Percentiles rank a stretch among this genome's conserved stretches.
Conservation (phyloP, 441 rosid genomes). For the Euphorbia corollata region DNA sequence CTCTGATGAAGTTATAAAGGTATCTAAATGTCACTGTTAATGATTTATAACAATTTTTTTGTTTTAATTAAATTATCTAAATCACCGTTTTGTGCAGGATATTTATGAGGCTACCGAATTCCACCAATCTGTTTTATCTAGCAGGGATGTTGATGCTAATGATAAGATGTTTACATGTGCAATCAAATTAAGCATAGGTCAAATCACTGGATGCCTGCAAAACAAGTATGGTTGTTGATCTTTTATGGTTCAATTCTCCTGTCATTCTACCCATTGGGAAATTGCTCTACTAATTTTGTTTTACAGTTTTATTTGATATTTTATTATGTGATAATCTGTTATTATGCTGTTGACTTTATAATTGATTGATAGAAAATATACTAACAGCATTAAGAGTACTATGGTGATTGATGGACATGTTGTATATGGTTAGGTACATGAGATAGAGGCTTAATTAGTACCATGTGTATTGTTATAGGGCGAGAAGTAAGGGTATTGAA, state of each 20-base stretch:
- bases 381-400: too few species aligned
- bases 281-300: background rate
- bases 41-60: constrained; percentile 12
- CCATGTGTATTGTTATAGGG: too few species aligned
- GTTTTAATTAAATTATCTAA: background rate
- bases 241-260: background rate
- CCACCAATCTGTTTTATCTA: constrained; percentile 44
- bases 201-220: constrained; percentile 44
- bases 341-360: background rate
- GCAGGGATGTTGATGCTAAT: constrained; percentile 35
- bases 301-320: too few species aligned
- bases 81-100: constrained; percentile 45
- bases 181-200: constrained; percentile 45
- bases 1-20: constrained; percentile 95
- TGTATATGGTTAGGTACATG: background rate
- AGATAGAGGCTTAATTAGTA: background rate
- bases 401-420: background rate
- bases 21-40: constrained; percentile 26
- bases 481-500: background rate
- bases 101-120: constrained; percentile 87
- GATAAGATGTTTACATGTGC: constrained; percentile 48
- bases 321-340: background rate
- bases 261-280: background rate
- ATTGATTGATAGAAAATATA: background rate
- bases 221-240: constrained; percentile 39